Evolutionary conservation across 2,329 filamentous ascomycete species (phyloP).

Genomic region (Fusarium proliferatum): DNA sequence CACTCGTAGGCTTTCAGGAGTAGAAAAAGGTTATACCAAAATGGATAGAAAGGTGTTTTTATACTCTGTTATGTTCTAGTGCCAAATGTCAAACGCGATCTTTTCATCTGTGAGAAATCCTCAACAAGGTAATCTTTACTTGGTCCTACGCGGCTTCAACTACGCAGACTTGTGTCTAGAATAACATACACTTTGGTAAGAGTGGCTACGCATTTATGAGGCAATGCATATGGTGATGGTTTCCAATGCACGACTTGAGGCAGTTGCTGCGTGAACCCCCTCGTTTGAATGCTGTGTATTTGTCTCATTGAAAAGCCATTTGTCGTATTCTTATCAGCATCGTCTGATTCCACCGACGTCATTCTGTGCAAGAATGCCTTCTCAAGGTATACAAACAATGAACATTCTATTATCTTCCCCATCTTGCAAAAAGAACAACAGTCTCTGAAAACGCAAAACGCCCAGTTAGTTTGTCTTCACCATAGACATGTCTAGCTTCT

Average conservation of each 20-base stretch:
- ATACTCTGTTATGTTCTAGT: background rate
- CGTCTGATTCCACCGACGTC: background rate
- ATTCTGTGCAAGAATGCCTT: background rate
- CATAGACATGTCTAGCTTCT: background rate
- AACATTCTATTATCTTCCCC: background rate
- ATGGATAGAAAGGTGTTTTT: constrained; percentile 46
- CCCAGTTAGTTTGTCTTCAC: background rate
- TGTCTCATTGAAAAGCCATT: background rate
- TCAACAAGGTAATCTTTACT: background rate
- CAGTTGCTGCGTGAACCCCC: background rate
- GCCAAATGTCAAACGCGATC: background rate
- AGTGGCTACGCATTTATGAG: background rate
- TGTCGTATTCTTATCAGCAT: background rate
- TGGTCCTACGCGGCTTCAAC: background rate
- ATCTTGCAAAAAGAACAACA: background rate
- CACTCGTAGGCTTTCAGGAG: constrained; percentile 43
- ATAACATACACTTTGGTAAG: background rate
- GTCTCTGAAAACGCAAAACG: background rate
- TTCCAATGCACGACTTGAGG: background rate
- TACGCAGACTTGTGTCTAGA: background rate
- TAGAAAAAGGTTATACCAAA: constrained; percentile 48
- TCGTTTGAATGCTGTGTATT: background rate
- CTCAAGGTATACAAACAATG: background rate
- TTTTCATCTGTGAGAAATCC: background rate
- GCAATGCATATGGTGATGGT: background rate